Evolutionary conservation across 345 rosid species (phyloP).

Genomic region (Sisymbrium altissimum): DNA sequence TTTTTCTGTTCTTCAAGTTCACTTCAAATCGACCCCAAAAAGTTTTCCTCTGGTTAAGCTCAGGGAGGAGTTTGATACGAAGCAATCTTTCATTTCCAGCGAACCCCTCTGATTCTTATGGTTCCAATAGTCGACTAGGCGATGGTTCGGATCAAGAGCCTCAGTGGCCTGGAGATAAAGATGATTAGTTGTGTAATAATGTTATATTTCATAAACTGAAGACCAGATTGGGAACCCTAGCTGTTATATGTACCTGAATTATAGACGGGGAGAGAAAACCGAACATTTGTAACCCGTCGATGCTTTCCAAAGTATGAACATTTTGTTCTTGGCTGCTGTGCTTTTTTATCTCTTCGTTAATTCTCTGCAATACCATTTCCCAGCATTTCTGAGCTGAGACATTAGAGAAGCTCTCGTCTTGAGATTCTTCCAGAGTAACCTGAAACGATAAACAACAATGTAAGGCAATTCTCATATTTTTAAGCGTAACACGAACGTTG

Average conservation of each 20-base stretch:
- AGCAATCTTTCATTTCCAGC: neutral
- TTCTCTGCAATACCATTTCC: slow-evolving; percentile 62
- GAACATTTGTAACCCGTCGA: slow-evolving; percentile 72
- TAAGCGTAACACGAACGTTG: neutral
- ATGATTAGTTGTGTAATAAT: neutral
- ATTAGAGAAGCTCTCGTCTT: slow-evolving; percentile 43
- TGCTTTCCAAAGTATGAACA: slow-evolving; percentile 23
- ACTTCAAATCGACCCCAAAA: slow-evolving; percentile 35
- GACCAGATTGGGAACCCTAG: neutral
- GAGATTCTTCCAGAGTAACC: slow-evolving; percentile 72
- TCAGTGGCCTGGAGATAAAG: slow-evolving; percentile 52
- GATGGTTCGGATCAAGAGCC: slow-evolving; percentile 71
- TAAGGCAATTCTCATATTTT: neutral
- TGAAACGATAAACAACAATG: slow-evolving; percentile 25
- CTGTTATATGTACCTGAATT: slow-evolving; percentile 44
- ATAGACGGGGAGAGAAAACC: slow-evolving; percentile 60
- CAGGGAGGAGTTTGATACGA: neutral
- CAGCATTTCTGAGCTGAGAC: slow-evolving; percentile 71
- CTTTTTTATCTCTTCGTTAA: slow-evolving; percentile 28
- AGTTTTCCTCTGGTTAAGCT: slow-evolving; percentile 2
- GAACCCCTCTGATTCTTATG: neutral
- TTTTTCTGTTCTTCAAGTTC: neutral
- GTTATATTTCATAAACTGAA: neutral
- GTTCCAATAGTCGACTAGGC: slow-evolving; percentile 62
- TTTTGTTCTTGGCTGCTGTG: neutral